These are phyloP conservation scores for Chenopodium berlandieri DNA, from an alignment of 148 eudicot species.

Conservation along the genomic window DNA sequence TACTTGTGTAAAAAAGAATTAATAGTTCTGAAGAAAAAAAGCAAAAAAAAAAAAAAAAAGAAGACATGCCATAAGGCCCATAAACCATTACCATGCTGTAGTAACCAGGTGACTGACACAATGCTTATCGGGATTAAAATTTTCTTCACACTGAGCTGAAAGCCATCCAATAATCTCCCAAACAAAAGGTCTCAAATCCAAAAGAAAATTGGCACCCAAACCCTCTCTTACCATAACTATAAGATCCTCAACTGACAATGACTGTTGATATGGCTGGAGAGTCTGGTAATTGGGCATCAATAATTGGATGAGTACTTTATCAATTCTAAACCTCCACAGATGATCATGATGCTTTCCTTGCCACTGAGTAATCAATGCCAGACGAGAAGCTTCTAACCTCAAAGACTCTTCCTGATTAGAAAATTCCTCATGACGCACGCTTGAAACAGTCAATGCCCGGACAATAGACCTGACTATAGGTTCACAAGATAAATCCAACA, in stretches of 20 bases:
- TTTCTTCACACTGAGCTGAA: constrained; percentile 58
- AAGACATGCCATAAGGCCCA: not conserved
- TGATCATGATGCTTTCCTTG: constrained; percentile 70
- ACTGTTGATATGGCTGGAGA: constrained; percentile 27
- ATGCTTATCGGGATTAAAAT: constrained; percentile 35
- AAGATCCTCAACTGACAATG: constrained; percentile 45
- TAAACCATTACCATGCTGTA: constrained; percentile 56
- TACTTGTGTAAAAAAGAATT: not conserved
- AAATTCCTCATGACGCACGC: constrained; percentile 31
- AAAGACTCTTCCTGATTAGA: constrained; percentile 43
- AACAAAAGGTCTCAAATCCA: constrained; percentile 48
- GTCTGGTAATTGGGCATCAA: constrained; percentile 38
- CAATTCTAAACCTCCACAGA: constrained; percentile 66
- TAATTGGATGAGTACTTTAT: constrained; percentile 51
- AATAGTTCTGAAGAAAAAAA: not conserved
- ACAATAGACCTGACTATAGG: constrained; percentile 52
- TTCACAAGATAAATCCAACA: constrained; percentile 52
- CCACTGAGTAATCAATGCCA: constrained; percentile 67
- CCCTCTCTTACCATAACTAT: constrained; percentile 42
- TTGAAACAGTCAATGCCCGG: constrained; percentile 42
- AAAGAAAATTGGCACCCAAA: constrained; percentile 36
- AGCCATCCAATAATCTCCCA: constrained; percentile 88
- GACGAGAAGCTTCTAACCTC: constrained; percentile 59
- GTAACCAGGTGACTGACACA: constrained; percentile 53
- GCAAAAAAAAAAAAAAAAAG: not conserved